Percentiles rank a stretch among this genome's conserved stretches.
Evolutionary conservation across 805 yeast genomes (phyloP).

Genomic region (Kuraishia borneana): DNA sequence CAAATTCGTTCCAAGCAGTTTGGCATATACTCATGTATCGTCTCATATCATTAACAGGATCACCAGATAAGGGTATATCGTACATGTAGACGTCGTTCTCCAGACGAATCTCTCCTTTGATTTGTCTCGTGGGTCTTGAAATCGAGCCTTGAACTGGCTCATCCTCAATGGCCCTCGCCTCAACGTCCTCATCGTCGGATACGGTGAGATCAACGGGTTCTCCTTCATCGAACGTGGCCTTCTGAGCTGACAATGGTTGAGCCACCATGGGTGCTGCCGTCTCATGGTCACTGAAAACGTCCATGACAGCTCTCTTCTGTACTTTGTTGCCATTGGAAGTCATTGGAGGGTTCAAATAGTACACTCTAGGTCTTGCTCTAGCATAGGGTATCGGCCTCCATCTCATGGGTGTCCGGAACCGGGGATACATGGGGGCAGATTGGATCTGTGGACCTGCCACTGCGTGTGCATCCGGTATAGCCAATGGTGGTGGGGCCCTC

Average conservation of each 20-base stretch:
- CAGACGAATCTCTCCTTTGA: conserved; percentile 3
- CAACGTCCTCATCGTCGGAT: conserved; percentile 1
- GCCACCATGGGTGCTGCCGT: conserved; percentile 2
- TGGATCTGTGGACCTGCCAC: conserved; percentile 2
- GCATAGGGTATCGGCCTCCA: background rate
- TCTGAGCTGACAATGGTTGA: conserved; percentile 3
- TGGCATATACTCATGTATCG: conserved; percentile 1
- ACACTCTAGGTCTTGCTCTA: background rate
- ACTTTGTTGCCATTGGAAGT: background rate
- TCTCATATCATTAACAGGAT: background rate
- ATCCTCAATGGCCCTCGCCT: conserved; percentile 4
- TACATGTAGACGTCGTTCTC: conserved; percentile 3
- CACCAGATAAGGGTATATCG: background rate
- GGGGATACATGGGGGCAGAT: conserved; percentile 2
- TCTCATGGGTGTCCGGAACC: background rate
- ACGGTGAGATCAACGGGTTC: background rate
- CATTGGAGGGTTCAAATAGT: background rate
- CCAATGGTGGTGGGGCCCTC: conserved; percentile 4
- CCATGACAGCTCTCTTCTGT: conserved; percentile 1
- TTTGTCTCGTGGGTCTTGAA: background rate
- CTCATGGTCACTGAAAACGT: conserved; percentile 2
- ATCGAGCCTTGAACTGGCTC: conserved; percentile 1
- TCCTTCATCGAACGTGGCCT: conserved; percentile 2
- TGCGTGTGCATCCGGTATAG: background rate
- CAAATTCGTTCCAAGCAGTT: conserved; percentile 3